Evolutionary conservation across 495 filamentous ascomycete species (phyloP).

Genomic region (Lepraria neglecta): DNA sequence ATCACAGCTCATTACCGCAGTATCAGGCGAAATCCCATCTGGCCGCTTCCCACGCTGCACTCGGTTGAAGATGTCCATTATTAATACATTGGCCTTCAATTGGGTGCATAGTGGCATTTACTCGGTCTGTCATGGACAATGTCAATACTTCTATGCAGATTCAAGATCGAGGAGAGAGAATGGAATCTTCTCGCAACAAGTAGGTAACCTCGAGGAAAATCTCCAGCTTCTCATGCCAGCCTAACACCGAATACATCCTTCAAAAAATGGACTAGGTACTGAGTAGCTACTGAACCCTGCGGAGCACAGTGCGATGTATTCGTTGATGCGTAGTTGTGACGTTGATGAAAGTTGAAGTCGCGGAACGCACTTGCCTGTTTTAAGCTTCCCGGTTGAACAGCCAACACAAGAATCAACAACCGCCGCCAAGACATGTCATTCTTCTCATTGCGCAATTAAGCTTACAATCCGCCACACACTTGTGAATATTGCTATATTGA

Average conservation of each 20-base stretch:
- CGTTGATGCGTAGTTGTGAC: not conserved
- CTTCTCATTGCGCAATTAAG: not conserved
- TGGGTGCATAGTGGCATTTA: not conserved
- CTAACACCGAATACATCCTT: no score
- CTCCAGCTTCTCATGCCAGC: not conserved
- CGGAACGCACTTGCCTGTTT: slow-evolving; percentile 4
- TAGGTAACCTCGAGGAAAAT: not conserved
- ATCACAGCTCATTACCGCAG: not conserved
- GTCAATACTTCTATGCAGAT: not conserved
- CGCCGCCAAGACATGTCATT: not conserved
- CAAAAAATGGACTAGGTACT: no score
- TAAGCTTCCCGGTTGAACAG: not conserved
- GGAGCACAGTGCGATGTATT: not conserved
- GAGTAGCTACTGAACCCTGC: no score
- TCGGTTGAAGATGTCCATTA: not conserved
- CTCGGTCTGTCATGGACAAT: not conserved
- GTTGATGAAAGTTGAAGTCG: not conserved
- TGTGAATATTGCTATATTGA: not conserved
- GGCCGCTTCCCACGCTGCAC: not conserved
- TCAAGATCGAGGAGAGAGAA: not conserved
- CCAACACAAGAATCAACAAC: slow-evolving; percentile 12
- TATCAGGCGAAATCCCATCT: not conserved
- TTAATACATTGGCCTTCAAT: not conserved
- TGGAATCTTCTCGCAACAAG: not conserved
- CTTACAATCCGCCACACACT: not conserved